Conservation (phyloP, 2,329 filamentous ascomycete genomes). For the Didymella sp. region DNA sequence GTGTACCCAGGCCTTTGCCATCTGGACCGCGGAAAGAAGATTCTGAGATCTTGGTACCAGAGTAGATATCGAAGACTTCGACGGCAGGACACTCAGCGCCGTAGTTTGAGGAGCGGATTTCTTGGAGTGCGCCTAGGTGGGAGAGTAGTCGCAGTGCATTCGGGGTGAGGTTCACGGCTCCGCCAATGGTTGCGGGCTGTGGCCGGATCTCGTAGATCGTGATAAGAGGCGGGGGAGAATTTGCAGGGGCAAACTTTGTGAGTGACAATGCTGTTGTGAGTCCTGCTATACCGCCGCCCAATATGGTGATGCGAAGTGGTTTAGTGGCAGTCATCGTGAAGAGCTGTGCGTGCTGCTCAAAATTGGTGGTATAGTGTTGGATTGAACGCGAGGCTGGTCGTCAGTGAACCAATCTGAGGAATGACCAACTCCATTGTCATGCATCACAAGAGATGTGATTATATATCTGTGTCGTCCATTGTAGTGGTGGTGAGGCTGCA, state of each 20-base stretch:
- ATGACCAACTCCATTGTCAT: background rate
- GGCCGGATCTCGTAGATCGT: constrained; percentile 59
- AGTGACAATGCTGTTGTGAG: constrained; percentile 53
- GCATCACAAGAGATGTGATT: background rate
- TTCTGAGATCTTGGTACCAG: constrained; percentile 52
- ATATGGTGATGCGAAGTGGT: constrained; percentile 38
- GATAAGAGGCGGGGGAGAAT: constrained; percentile 47
- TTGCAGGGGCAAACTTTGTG: constrained; percentile 51
- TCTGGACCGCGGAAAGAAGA: constrained; percentile 52
- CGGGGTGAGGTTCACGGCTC: constrained; percentile 67
- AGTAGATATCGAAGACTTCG: constrained; percentile 55
- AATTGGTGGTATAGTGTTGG: background rate
- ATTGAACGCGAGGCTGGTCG: background rate
- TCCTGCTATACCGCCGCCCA: constrained; percentile 45
- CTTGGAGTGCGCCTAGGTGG: constrained; percentile 56
- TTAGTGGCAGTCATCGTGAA: background rate
- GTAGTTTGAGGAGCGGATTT: constrained; percentile 51
- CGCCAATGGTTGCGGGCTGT: constrained; percentile 58
- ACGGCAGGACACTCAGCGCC: constrained; percentile 53
- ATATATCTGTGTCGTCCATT: constrained; percentile 2
- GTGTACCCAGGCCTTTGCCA: constrained; percentile 53
- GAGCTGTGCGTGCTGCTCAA: background rate
- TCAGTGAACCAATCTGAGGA: background rate
- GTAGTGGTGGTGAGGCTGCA: constrained; percentile 1
- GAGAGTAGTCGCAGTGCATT: constrained; percentile 66